A percentile compares a stretch with the other conserved stretches of the same genome.
Evolutionary conservation across 2,329 filamentous ascomycete species (phyloP).

Genomic region (Sclerotinia minor): DNA sequence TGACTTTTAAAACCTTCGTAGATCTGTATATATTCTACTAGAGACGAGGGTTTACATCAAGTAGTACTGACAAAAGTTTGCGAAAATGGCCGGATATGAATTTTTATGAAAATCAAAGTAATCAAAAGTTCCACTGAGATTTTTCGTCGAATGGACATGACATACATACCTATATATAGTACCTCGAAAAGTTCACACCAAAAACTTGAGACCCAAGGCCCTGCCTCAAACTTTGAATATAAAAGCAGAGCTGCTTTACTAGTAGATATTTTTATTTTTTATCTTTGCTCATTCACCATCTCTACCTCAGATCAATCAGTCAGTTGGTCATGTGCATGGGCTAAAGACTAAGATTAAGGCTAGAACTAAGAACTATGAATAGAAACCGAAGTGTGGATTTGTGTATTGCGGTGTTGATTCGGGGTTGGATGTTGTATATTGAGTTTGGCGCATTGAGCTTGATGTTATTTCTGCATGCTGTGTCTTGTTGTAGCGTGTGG

Average conservation of each 20-base stretch:
- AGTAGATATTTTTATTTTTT: background rate
- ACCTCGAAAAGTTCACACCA: background rate
- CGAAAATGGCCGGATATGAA: background rate
- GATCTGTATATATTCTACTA: background rate
- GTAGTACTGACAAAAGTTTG: constrained; percentile 8
- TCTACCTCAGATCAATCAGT: background rate
- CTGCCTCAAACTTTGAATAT: background rate
- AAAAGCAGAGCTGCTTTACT: constrained; percentile 11
- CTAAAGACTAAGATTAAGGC: no score
- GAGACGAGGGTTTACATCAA: constrained; percentile 1
- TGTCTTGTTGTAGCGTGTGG: no score
- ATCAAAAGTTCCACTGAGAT: no score
- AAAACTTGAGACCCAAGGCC: no score
- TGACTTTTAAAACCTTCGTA: background rate
- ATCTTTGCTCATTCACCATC: no score
- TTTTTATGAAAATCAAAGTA: background rate
- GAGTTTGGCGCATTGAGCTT: no score
- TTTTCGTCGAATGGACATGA: background rate
- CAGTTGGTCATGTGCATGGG: no score
- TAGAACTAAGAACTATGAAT: no score
- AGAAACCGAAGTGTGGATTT: no score
- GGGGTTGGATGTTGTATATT: no score
- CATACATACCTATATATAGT: background rate
- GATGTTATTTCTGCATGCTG: no score
- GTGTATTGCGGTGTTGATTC: no score